phyloP scores from a whole-genome alignment of 2,329 filamentous ascomycete genomes.

The Coleophoma eucalyptorum region DNA sequence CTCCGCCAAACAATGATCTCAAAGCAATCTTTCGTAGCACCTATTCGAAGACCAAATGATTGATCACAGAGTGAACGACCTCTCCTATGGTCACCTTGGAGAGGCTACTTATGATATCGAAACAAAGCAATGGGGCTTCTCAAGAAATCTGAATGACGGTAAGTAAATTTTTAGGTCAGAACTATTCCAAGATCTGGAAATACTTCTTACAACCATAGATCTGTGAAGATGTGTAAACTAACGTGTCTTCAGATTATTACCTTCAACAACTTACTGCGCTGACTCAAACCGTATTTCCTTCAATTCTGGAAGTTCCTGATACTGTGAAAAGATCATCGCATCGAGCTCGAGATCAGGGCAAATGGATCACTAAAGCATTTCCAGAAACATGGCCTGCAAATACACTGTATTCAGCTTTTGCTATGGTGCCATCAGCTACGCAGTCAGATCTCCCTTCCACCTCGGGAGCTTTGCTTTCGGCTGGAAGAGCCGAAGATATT shows the following conservation, averaged over 20 bases:
- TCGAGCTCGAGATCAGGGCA: slow-evolving; percentile 12
- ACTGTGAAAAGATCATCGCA: slow-evolving; percentile 5
- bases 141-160: slow-evolving; percentile 15
- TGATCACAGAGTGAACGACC: slow-evolving; percentile 41
- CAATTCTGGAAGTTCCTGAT: slow-evolving; percentile 10
- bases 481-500: slow-evolving; percentile 15
- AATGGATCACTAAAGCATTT: slow-evolving; percentile 16
- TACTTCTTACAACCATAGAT: too few species aligned
- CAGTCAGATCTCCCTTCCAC: slow-evolving; percentile 4
- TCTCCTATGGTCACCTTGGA: slow-evolving; percentile 51
- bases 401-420: slow-evolving; percentile 6
- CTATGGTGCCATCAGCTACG: background rate
- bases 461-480: slow-evolving; percentile 15
- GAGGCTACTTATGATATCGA: slow-evolving; percentile 38
- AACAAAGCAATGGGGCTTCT: slow-evolving; percentile 26
- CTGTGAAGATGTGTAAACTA: slow-evolving; percentile 3
- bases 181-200: too few species aligned
- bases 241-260: slow-evolving; percentile 11
- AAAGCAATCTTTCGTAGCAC: background rate
- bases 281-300: slow-evolving; percentile 18
- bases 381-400: slow-evolving; percentile 20
- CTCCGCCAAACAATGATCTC: background rate
- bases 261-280: slow-evolving; percentile 22
- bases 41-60: slow-evolving; percentile 40
- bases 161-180: background rate